Base-by-base conservation (phyloP, 805 yeast species). In the Lipomyces chichibuensis region DNA sequence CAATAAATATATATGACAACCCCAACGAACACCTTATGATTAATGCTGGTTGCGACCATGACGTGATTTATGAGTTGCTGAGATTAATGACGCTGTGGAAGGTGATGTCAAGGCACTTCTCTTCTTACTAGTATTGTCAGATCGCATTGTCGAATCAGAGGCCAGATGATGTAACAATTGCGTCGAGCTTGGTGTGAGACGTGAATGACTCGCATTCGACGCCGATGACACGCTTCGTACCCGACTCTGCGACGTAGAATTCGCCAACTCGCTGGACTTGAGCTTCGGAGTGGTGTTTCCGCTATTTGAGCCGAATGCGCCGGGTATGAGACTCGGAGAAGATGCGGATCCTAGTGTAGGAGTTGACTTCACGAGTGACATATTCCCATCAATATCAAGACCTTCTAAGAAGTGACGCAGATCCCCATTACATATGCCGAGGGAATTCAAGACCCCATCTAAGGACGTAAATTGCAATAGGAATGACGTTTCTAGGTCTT, bases 401-500 rank as follows among this genome's bases (percentile, higher is more conserved):
- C 39, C 14, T n/a, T 46, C 17, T n/a, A 59, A 13, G 13, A 59
- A 43, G 27, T 53, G 25, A 20, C 29, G 63, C 64, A 62, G 20
- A 55, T 52, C 62, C 5, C 65, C 65, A 9, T 60, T 60, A 13
- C 37, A 33, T 14, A 62, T 51, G 11, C 56, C 33, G 27, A 58
- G 20, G 13, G 61, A 13, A 11, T 51, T 35, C 39, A 32, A 17
- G n/a, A 51, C 23, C 17, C 57, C 55, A 11, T 60, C 65, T 29
- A 60, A 54, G 2, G 64, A 11, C 3, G 70, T 35, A 25, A 27
- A 62, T 59, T 51, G 46, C 25, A 67, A 33, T 27, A 59, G 27
- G 37, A 62, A 67, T 20, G 59, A 55, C 43, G 43, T 54, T 57
- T 67, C 69, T 5, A 67, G 61, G 35, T 66, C 69, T 7, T 60